These are phyloP conservation scores for Cladosporium oxysporum DNA, from an alignment of 2,329 filamentous ascomycete species.

Conservation along the genomic window DNA sequence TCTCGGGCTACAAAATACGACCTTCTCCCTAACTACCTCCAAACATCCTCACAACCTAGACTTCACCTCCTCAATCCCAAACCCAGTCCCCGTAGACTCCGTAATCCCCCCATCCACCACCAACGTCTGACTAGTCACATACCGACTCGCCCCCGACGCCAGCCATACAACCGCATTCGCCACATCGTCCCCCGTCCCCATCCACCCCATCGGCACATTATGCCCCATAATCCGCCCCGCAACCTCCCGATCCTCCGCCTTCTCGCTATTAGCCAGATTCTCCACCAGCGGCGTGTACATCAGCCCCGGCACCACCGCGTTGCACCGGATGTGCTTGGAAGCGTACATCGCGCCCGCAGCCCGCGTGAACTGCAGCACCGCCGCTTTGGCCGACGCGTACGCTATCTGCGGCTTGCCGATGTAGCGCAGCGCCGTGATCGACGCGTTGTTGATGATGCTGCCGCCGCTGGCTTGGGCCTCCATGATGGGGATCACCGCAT, in stretches of 20 bases:
- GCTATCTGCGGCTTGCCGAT: conserved; percentile 55
- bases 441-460: conserved; percentile 49
- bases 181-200: conserved; percentile 62
- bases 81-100: conserved; percentile 31
- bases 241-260: conserved; percentile 48
- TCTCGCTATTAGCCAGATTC: conserved; percentile 47
- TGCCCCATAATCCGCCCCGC: conserved; percentile 55
- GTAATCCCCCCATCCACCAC: conserved; percentile 38
- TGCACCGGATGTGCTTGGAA: conserved; percentile 47
- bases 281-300: conserved; percentile 58
- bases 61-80: conserved; percentile 9
- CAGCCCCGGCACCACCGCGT: conserved; percentile 57
- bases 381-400: conserved; percentile 43
- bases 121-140: conserved; percentile 77
- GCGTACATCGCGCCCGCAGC: conserved; percentile 51
- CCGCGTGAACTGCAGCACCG: conserved; percentile 34
- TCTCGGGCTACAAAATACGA: conserved; percentile 3
- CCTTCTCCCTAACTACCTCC: not conserved
- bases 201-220: conserved; percentile 60
- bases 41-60: not conserved
- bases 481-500: conserved; percentile 57
- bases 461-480: conserved; percentile 44
- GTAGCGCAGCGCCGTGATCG: conserved; percentile 56
- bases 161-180: conserved; percentile 87
- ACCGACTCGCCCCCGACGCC: conserved; percentile 81